Evolutionary conservation across 805 yeast genomes (phyloP).

Genomic region (Tetrapisispora iriomotensis): DNA sequence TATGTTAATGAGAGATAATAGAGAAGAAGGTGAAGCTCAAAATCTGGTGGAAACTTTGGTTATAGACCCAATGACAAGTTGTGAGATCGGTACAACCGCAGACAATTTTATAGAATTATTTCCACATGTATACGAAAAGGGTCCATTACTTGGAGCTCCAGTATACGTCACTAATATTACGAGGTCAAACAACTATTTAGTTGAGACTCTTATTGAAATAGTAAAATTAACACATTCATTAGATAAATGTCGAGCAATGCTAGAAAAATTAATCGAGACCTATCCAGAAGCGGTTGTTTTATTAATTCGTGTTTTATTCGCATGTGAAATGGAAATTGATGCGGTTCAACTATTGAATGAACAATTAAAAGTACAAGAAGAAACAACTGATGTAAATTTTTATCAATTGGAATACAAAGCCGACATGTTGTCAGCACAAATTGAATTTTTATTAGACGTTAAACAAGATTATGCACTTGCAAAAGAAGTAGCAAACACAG

Average conservation of each 20-base stretch:
- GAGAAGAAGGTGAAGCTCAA: slow-evolving; percentile 62
- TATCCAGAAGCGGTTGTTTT: slow-evolving; percentile 24
- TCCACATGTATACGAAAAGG: slow-evolving; percentile 26
- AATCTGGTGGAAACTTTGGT: slow-evolving; percentile 76
- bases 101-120: slow-evolving; percentile 25
- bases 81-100: slow-evolving; percentile 25
- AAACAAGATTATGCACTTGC: slow-evolving; percentile 23
- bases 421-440: slow-evolving; percentile 25
- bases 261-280: slow-evolving; percentile 15
- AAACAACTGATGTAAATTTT: slow-evolving; percentile 2
- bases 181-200: slow-evolving; percentile 27
- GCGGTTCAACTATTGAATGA: slow-evolving; percentile 26
- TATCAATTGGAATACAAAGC: slow-evolving; percentile 21
- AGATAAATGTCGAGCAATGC: slow-evolving; percentile 18
- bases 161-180: slow-evolving; percentile 23
- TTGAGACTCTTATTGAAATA: slow-evolving; percentile 25
- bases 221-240: slow-evolving; percentile 24
- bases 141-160: slow-evolving; percentile 27
- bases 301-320: slow-evolving; percentile 25
- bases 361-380: slow-evolving; percentile 17
- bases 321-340: slow-evolving; percentile 29
- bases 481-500: slow-evolving; percentile 19
- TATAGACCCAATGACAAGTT: slow-evolving; percentile 56
- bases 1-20: slow-evolving; percentile 27
- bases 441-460: slow-evolving; percentile 18